These are phyloP conservation scores for Teunomyces gatunensis DNA, from an alignment of 805 yeast species.

Conservation along the genomic window DNA sequence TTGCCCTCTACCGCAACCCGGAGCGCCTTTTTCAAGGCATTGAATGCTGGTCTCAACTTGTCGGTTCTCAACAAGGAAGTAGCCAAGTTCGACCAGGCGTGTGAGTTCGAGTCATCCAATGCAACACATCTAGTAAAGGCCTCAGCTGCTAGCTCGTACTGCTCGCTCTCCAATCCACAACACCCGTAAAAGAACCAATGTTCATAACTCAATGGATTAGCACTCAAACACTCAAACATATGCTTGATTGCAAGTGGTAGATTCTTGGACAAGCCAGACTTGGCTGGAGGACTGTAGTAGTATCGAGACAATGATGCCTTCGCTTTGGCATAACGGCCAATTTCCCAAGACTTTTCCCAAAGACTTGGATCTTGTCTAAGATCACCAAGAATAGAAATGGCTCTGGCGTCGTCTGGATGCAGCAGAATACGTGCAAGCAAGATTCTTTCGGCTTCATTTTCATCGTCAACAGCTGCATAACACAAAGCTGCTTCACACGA, in stretches of 20 bases:
- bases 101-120: constrained; percentile 73
- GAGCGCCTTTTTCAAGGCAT: constrained; percentile 79
- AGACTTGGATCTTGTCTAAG: constrained; percentile 67
- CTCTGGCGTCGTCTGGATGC: constrained; percentile 77
- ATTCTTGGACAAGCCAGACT: constrained; percentile 51
- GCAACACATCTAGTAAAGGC: constrained; percentile 91
- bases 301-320: constrained; percentile 78
- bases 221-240: constrained; percentile 69
- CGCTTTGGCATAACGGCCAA: constrained; percentile 80
- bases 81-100: constrained; percentile 90
- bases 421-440: constrained; percentile 50
- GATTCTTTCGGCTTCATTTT: constrained; percentile 59
- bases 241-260: constrained; percentile 56
- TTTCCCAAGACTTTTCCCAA: constrained; percentile 87
- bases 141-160: constrained; percentile 78
- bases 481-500: constrained; percentile 86
- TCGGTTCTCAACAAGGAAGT: constrained; percentile 66
- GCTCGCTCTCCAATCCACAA: constrained; percentile 70
- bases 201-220: constrained; percentile 70
- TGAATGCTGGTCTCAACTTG: constrained; percentile 74
- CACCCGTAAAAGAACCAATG: constrained; percentile 95
- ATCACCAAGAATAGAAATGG: constrained; percentile 83
- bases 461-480: constrained; percentile 81
- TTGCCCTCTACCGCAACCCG: constrained; percentile 61
- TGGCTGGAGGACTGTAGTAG: constrained; percentile 62